These are phyloP conservation scores for Opeltia flavorubescens DNA, from an alignment of 495 filamentous ascomycete genomes.

Conservation along the genomic window DNA sequence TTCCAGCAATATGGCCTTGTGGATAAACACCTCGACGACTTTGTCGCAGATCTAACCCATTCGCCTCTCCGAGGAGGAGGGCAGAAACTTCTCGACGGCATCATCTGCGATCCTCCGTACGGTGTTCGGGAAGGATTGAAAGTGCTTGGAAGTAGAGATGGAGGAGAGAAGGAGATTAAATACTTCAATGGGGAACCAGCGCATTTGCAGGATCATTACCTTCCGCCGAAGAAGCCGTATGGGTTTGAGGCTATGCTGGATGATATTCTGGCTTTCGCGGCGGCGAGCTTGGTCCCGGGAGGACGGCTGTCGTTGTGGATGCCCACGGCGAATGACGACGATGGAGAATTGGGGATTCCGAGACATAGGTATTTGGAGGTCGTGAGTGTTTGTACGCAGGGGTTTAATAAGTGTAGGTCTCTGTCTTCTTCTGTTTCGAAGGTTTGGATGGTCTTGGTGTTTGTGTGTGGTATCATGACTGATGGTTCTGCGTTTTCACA, in stretches of 20 bases:
- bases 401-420: slow-evolving; percentile 70
- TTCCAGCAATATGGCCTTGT: slow-evolving; percentile 70
- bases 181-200: slow-evolving; percentile 55
- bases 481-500: slow-evolving; percentile 6
- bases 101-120: slow-evolving; percentile 95
- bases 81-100: slow-evolving; percentile 62
- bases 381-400: slow-evolving; percentile 67
- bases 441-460: neutral
- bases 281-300: slow-evolving; percentile 60
- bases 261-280: slow-evolving; percentile 75
- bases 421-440: neutral
- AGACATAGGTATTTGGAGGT: slow-evolving; percentile 62
- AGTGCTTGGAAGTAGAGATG: slow-evolving; percentile 68
- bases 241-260: slow-evolving; percentile 79
- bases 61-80: slow-evolving; percentile 47
- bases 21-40: slow-evolving; percentile 52
- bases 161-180: slow-evolving; percentile 41
- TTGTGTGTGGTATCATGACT: neutral
- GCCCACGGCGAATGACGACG: slow-evolving; percentile 77
- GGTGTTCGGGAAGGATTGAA: slow-evolving; percentile 88
- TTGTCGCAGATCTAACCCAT: slow-evolving; percentile 81
- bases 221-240: slow-evolving; percentile 83
- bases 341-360: slow-evolving; percentile 59
- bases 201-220: slow-evolving; percentile 61
- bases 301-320: slow-evolving; percentile 91